Percentiles rank a stretch among this genome's conserved stretches.
Evolutionary conservation across 176 grass and related monocot species (phyloP).

Genomic region (Coix lacrymajobi): DNA sequence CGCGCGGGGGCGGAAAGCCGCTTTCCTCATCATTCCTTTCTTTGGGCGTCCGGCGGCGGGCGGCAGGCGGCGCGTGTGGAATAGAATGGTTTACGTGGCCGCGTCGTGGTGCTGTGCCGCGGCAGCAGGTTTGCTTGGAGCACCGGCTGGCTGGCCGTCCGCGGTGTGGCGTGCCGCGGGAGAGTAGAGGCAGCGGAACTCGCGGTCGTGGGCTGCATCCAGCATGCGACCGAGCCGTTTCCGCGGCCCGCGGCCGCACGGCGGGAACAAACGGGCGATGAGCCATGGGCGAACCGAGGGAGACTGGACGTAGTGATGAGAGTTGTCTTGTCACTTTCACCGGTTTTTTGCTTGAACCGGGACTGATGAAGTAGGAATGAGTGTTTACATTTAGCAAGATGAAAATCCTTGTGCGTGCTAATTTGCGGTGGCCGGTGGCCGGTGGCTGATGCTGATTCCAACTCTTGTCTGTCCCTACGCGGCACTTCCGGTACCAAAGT

Average conservation of each 20-base stretch:
- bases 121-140: background rate
- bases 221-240: background rate
- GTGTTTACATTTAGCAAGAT: background rate
- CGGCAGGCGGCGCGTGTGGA: background rate
- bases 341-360: background rate
- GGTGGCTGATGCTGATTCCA: no score
- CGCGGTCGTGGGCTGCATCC: background rate
- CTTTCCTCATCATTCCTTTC: constrained; percentile 16
- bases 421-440: background rate
- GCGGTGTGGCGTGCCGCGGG: background rate
- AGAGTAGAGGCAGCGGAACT: background rate
- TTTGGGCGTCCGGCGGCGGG: background rate
- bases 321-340: background rate
- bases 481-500: no score
- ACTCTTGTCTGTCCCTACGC: no score
- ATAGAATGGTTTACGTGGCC: background rate
- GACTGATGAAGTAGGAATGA: background rate
- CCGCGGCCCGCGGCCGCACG: background rate
- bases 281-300: background rate
- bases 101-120: background rate
- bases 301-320: background rate
- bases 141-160: background rate
- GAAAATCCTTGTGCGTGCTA: background rate
- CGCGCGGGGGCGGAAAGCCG: background rate
- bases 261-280: background rate